These are phyloP conservation scores for Nepenthes gracilis DNA, from an alignment of 148 eudicot species.

Conservation along the genomic window DNA sequence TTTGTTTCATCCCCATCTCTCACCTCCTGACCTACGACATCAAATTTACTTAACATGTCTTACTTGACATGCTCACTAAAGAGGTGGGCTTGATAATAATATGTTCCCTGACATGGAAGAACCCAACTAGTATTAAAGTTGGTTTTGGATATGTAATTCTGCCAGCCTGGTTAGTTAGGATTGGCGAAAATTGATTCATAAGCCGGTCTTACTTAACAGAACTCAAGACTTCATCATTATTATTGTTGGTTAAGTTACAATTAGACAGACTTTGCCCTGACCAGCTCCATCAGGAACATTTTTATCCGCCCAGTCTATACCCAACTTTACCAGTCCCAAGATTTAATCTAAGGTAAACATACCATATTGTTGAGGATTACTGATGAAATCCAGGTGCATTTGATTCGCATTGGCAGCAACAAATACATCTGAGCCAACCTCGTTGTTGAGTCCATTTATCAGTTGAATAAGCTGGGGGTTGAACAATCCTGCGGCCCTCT, in stretches of 20 bases:
- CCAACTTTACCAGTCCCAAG: neutral
- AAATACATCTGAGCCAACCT: slow-evolving; percentile 28
- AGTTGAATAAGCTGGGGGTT: slow-evolving; percentile 29
- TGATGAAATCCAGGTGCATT: slow-evolving; percentile 33
- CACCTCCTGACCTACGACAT: neutral
- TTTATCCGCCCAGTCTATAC: neutral
- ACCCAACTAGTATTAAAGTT: too few relatives aligned
- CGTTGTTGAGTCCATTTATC: slow-evolving; percentile 19
- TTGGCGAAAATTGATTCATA: too few relatives aligned
- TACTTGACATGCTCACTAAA: too few relatives aligned
- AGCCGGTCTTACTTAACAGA: neutral
- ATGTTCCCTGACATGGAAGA: too few relatives aligned
- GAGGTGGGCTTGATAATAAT: too few relatives aligned
- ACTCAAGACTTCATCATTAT: too few relatives aligned
- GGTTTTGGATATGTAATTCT: too few relatives aligned
- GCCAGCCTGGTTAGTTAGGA: too few relatives aligned
- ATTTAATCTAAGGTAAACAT: neutral
- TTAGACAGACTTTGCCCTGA: too few relatives aligned
- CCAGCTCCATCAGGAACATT: neutral
- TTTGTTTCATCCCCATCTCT: too few relatives aligned
- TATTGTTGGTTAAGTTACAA: too few relatives aligned
- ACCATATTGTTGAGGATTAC: slow-evolving; percentile 35
- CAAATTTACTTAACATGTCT: neutral
- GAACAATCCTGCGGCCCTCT: slow-evolving; percentile 25
- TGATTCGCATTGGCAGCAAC: slow-evolving; percentile 21